Base-by-base conservation (phyloP, 1,284 basidiomycete species). In the Pyrrhoderma noxium region DNA sequence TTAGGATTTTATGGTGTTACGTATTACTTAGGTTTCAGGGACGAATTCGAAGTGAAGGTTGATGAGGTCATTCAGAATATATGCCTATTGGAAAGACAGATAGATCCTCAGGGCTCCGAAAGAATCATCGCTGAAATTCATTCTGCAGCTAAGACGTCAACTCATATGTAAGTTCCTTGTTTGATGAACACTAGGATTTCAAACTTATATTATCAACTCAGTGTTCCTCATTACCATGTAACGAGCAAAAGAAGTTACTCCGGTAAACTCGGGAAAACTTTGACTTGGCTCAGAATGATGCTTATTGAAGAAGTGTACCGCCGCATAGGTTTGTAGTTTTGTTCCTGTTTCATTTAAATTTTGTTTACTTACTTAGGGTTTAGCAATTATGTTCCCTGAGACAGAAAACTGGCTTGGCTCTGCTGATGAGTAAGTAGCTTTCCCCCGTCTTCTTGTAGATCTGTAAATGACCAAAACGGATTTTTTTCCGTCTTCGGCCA, bases 1-100 rank as follows among this genome's bases (percentile, higher is more conserved):
- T 14, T 51, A 74, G 79, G 80, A 1, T 80, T 82, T 61, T 84
- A 82, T 48, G 76, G 74, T 16, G 76, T 76, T 1, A 77, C 77
- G 1, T 80, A 81, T 57, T 73, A 74, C 55, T 63, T 77, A 27
- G 82, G 82, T 1, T 86, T 80, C 67, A 68, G 80, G 23, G 81
- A 85, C 51, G 63, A 72, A 8, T 75, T 79, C 52, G 68, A 76
- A 52, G 70, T 79, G 34, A 61, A 75, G 64, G 62, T 61, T 8
- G 61, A 69, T 8, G 71, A 76, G n/a, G 64, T 83, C 36, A 62
- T 80, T 8, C 68, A 72, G 18, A 67, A 66, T n/a, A 75, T 83
- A 48, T 72, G 70, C 55, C 62, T 61, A 2, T 58, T 81, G 27
- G 80, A 82, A 58, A 53, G 61, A 19, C 63, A 67, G 8, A 53